Evolutionary conservation across 2,329 filamentous ascomycete species (phyloP).

Genomic region (Daldinia sp.): DNA sequence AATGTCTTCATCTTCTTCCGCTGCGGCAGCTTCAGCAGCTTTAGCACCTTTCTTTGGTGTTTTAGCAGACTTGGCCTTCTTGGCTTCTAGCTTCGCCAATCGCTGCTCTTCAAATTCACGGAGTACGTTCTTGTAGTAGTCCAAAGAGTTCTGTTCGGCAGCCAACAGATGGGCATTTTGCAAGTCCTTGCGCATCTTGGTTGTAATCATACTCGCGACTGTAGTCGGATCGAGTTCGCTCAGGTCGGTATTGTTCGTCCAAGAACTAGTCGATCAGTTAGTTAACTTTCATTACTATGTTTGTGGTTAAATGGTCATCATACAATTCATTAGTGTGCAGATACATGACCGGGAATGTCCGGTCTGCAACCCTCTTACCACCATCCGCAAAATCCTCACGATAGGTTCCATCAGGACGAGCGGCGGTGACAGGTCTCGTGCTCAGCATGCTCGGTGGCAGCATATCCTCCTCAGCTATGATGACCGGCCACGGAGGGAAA

Average conservation of each 20-base stretch:
- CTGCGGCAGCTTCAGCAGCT: slow-evolving; percentile 60
- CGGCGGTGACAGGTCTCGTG: slow-evolving; percentile 85
- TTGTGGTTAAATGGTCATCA: slow-evolving; percentile 57
- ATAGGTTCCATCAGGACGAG: slow-evolving; percentile 85
- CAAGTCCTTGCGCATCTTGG: slow-evolving; percentile 85
- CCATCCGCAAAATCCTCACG: slow-evolving; percentile 88
- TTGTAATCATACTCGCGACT: slow-evolving; percentile 74
- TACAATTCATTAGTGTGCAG: slow-evolving; percentile 96
- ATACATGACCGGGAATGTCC: slow-evolving; percentile 96
- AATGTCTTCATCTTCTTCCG: slow-evolving; percentile 68
- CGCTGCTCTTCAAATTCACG: slow-evolving; percentile 75
- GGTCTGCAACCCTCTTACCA: slow-evolving; percentile 85
- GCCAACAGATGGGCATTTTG: slow-evolving; percentile 84
- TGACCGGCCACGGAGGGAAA: slow-evolving; percentile 92
- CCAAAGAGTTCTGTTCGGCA: slow-evolving; percentile 79
- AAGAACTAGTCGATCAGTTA: slow-evolving; percentile 71
- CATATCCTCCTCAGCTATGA: slow-evolving; percentile 95
- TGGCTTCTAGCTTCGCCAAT: slow-evolving; percentile 66
- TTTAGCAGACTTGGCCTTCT: slow-evolving; percentile 47
- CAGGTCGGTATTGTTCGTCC: slow-evolving; percentile 88
- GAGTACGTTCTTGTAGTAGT: slow-evolving; percentile 86
- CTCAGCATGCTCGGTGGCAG: slow-evolving; percentile 82
- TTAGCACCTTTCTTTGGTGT: slow-evolving; percentile 59
- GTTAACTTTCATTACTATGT: slow-evolving; percentile 17
- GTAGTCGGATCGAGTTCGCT: slow-evolving; percentile 80